Percentiles rank a stretch among this genome's conserved stretches.
Evolutionary conservation across 2,329 filamentous ascomycete species (phyloP).

Genomic region (Botrytis medusae): DNA sequence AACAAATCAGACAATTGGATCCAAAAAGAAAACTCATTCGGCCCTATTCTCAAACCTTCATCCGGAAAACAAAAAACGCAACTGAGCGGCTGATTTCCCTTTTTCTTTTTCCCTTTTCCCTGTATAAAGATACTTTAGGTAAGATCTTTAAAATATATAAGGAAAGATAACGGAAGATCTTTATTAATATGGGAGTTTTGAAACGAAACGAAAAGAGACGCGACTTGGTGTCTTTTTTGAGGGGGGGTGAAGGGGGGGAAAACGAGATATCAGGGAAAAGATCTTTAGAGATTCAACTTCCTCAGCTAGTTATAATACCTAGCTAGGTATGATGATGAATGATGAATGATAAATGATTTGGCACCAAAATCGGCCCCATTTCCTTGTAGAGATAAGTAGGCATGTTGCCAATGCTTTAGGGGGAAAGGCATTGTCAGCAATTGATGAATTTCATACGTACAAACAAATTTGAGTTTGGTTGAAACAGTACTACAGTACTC

Average conservation of each 20-base stretch:
- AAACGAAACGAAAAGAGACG: background rate
- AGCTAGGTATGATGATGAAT: too few species aligned
- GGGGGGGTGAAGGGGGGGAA: too few species aligned
- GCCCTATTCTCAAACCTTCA: constrained; percentile 18
- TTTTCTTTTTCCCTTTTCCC: background rate
- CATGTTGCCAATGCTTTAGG: constrained; percentile 5
- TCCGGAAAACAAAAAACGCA: constrained; percentile 8
- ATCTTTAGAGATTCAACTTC: background rate
- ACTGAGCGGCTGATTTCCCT: constrained; percentile 5
- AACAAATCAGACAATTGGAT: constrained; percentile 10
- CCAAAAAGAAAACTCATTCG: constrained; percentile 11
- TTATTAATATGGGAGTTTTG: background rate
- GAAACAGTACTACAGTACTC: background rate
- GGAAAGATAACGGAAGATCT: background rate
- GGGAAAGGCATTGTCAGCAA: background rate
- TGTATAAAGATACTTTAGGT: background rate
- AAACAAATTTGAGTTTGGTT: background rate
- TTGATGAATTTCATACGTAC: background rate
- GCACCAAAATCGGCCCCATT: background rate
- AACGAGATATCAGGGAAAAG: background rate
- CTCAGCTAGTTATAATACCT: background rate
- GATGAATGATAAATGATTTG: background rate
- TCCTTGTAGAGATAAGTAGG: background rate
- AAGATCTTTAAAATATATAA: background rate
- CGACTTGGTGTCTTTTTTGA: background rate